Percentiles rank a stretch among this genome's conserved stretches.
These are phyloP conservation scores for Aurantiochytrium sp. DNA, from an alignment of 108 stramenopile species.

Conservation along the genomic window DNA sequence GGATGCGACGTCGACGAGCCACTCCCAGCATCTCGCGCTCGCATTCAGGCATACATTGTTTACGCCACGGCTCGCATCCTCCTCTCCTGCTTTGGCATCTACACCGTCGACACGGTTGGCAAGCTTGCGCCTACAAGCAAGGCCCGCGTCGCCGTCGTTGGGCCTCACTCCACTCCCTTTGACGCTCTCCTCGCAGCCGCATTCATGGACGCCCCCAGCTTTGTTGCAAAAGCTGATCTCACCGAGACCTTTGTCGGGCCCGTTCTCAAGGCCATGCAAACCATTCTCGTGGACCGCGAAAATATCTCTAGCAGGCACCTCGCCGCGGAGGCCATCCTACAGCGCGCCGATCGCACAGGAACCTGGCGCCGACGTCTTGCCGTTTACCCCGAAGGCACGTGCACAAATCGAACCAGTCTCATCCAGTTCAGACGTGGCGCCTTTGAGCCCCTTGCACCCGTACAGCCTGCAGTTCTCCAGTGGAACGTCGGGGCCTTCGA, in stretches of 20 bases:
- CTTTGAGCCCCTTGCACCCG: slow-evolving; percentile 14
- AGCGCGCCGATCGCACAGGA: neutral
- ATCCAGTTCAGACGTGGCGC: slow-evolving; percentile 26
- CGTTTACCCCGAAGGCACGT: slow-evolving; percentile 33
- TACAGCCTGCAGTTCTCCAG: slow-evolving; percentile 28
- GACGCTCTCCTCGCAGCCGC: neutral
- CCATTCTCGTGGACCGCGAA: neutral
- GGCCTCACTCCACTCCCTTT: neutral
- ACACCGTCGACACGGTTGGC: neutral
- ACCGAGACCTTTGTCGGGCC: neutral
- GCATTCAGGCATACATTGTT: neutral
- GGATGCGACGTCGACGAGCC: neutral
- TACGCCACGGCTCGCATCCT: neutral
- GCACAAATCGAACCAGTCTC: slow-evolving; percentile 21
- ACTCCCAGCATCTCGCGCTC: neutral
- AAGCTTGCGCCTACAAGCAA: neutral
- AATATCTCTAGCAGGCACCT: neutral
- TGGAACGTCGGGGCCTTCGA: slow-evolving; percentile 20
- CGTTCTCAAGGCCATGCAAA: neutral
- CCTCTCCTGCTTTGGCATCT: neutral
- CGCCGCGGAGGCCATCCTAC: neutral
- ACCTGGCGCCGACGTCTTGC: neutral
- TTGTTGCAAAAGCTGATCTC: neutral
- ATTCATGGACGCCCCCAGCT: neutral
- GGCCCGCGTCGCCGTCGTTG: neutral